Percentiles rank a stretch among this genome's conserved stretches.
phyloP scores from a whole-genome alignment of 352 stramenopile species.

The Pythium plurisporium region DNA sequence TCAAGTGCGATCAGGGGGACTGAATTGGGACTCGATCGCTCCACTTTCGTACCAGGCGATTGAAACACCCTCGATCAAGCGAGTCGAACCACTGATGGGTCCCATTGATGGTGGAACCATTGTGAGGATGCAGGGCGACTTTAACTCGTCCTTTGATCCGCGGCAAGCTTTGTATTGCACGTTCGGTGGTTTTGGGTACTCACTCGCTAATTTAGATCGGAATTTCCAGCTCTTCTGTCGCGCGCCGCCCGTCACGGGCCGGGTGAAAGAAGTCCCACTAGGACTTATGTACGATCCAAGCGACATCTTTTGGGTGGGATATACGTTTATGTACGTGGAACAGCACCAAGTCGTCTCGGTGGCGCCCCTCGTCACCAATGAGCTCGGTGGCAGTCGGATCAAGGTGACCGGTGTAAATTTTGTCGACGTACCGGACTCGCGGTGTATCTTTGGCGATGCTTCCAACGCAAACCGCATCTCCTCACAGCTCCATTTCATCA shows the following conservation, averaged over 20 bases:
- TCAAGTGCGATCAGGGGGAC: background rate
- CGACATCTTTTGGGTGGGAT: constrained; percentile 3
- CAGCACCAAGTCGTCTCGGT: constrained; percentile 11
- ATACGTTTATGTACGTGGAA: constrained; percentile 11
- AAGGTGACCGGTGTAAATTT: constrained; percentile 9
- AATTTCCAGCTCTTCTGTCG: constrained; percentile 3
- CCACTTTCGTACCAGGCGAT: constrained; percentile 10
- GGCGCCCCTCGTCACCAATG: constrained; percentile 5
- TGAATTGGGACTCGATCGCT: constrained; percentile 7
- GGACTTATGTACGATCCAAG: constrained; percentile 5
- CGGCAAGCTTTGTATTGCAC: constrained; percentile 13
- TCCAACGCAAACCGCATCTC: background rate
- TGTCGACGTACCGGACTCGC: constrained; percentile 1
- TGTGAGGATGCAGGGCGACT: constrained; percentile 13
- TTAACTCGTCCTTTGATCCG: background rate
- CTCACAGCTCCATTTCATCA: constrained; percentile 1
- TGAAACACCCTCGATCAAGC: constrained; percentile 5
- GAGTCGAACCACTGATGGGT: constrained; percentile 14
- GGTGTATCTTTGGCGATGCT: constrained; percentile 11
- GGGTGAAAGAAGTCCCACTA: background rate
- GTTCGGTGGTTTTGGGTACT: constrained; percentile 15
- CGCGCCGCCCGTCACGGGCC: constrained; percentile 1
- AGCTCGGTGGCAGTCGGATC: constrained; percentile 7
- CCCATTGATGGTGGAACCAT: constrained; percentile 15
- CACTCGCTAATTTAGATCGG: background rate